A percentile compares a stretch with the other conserved stretches of the same genome.
Conservation (phyloP, 2,329 filamentous ascomycete genomes). For the Penicillium verrucosum region DNA sequence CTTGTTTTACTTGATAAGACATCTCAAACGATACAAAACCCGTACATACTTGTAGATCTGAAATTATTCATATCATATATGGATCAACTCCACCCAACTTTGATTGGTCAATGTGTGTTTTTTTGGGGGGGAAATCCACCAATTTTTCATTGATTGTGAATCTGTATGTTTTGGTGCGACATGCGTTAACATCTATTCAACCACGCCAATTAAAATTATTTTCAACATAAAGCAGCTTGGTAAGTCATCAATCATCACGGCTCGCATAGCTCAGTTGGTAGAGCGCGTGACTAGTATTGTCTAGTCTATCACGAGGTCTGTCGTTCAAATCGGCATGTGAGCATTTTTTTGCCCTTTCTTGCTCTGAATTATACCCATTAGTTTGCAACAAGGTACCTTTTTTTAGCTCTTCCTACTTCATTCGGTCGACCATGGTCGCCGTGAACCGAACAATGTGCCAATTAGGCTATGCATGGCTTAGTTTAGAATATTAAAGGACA, state of each 20-base stretch:
- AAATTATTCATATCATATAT: neutral
- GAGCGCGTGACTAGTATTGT: neutral
- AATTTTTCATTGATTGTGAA: too few species aligned
- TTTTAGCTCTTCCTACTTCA: neutral
- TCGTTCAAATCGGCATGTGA: neutral
- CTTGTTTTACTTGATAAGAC: too few species aligned
- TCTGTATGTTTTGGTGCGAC: neutral
- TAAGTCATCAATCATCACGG: fast-evolving
- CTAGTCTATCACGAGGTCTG: neutral
- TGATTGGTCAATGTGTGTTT: neutral
- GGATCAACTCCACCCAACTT: neutral
- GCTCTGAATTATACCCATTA: neutral
- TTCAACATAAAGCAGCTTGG: neutral
- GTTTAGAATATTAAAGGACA: neutral
- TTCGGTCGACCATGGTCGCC: neutral
- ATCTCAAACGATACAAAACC: neutral
- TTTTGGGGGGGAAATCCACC: too few species aligned
- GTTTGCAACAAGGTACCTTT: neutral
- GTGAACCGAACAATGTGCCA: neutral
- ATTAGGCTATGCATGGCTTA: neutral
- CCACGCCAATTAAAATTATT: too few species aligned
- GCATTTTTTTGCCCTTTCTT: neutral
- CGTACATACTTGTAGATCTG: neutral
- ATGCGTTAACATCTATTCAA: neutral
- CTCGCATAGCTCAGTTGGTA: neutral